phyloP scores from a whole-genome alignment of 116 monocot species.

The Papilionanthe hybrid region DNA sequence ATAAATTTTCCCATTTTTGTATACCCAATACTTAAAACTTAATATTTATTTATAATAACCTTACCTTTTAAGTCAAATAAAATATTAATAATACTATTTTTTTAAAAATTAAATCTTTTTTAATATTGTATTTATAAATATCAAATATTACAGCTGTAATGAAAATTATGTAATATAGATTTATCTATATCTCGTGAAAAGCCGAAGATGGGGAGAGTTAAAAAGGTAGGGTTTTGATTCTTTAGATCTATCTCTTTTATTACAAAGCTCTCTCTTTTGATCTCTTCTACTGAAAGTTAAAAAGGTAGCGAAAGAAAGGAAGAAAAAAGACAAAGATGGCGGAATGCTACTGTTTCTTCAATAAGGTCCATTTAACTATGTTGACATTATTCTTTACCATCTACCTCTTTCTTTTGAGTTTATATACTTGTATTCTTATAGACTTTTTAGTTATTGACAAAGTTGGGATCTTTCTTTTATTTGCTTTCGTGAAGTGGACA shows the following conservation, averaged over 20 bases:
- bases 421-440: background rate
- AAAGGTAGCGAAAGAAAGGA: background rate
- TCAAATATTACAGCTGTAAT: too few relatives aligned
- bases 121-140: too few relatives aligned
- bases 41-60: too few relatives aligned
- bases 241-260: background rate
- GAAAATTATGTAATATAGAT: too few relatives aligned
- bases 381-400: background rate
- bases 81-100: too few relatives aligned
- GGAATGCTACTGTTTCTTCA: conserved; percentile 18
- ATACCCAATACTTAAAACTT: too few relatives aligned
- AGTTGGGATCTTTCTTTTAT: background rate
- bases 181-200: too few relatives aligned
- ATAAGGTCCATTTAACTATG: conserved; percentile 10
- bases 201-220: too few relatives aligned
- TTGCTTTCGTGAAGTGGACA: background rate
- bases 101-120: too few relatives aligned
- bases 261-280: background rate
- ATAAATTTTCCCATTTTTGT: too few relatives aligned
- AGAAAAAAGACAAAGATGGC: conserved; percentile 2
- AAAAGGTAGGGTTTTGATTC: background rate
- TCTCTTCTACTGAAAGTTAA: background rate
- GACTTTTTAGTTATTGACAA: background rate
- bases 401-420: background rate
- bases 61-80: too few relatives aligned